Evolutionary conservation across 805 yeast species (phyloP).

Genomic region (Ogataea methylovora): DNA sequence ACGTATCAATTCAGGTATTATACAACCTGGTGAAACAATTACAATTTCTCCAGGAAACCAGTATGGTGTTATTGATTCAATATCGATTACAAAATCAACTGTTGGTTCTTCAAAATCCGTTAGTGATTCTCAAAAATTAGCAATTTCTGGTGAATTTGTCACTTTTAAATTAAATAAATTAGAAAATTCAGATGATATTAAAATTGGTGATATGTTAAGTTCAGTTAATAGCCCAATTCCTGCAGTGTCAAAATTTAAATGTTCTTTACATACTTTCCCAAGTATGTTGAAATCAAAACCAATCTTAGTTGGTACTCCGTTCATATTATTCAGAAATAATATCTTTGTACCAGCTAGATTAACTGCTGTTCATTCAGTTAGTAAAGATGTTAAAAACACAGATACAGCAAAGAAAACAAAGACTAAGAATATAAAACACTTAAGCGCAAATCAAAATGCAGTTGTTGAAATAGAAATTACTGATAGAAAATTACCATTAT

Average conservation of each 20-base stretch:
- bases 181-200: conserved; percentile 34
- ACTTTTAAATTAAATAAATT: conserved; percentile 33
- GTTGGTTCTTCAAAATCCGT: conserved; percentile 13
- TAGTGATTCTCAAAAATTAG: conserved; percentile 22
- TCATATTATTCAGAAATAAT: conserved; percentile 71
- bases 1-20: conserved; percentile 56
- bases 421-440: conserved; percentile 45
- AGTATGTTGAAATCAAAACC: conserved; percentile 49
- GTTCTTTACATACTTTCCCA: conserved; percentile 59
- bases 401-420: conserved; percentile 30
- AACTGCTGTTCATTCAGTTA: conserved; percentile 31
- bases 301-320: conserved; percentile 69
- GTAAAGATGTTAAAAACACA: conserved; percentile 19
- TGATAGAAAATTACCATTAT: conserved; percentile 43
- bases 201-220: conserved; percentile 63
- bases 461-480: conserved; percentile 46
- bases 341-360: conserved; percentile 65
- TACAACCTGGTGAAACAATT: conserved; percentile 66
- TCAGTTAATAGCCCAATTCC: conserved; percentile 25
- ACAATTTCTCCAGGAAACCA: conserved; percentile 46
- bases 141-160: conserved; percentile 49
- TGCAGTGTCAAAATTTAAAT: conserved; percentile 40
- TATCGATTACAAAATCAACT: conserved; percentile 17
- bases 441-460: conserved; percentile 55
- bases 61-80: conserved; percentile 32